These are phyloP conservation scores for Chytriomyces hyalinus DNA, from an alignment of 192 early-diverging fungal genomes.

Conservation along the genomic window DNA sequence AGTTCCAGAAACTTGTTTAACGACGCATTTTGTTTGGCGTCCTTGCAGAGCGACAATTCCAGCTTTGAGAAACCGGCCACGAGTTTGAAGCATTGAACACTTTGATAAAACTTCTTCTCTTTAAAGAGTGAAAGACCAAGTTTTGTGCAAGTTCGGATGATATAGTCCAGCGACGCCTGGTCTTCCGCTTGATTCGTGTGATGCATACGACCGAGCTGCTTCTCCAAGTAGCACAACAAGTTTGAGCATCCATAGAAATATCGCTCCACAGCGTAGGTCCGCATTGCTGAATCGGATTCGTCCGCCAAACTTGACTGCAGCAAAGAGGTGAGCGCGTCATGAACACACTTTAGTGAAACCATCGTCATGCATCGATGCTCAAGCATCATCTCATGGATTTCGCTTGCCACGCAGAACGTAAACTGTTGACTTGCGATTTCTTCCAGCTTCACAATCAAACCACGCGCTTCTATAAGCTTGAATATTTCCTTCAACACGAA, in stretches of 20 bases:
- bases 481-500: neutral
- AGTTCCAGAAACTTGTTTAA: neutral
- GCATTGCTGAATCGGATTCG: neutral
- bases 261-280: neutral
- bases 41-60: neutral
- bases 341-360: neutral
- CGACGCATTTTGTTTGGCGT: neutral
- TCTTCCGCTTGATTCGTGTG: neutral
- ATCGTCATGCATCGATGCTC: neutral
- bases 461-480: neutral
- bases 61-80: neutral
- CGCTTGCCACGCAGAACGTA: neutral
- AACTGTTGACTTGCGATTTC: neutral
- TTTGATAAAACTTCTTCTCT: neutral
- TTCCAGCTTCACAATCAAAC: neutral
- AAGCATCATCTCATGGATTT: neutral
- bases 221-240: neutral
- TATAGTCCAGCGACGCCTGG: neutral
- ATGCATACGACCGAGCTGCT: neutral
- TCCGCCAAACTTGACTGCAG: neutral
- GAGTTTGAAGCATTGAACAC: neutral
- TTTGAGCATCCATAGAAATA: neutral
- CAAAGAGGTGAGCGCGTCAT: neutral
- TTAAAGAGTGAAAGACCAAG: neutral
- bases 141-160: neutral